Evolutionary conservation across 441 rosid genomes (phyloP).

Genomic region (Corymbia calophylla): DNA sequence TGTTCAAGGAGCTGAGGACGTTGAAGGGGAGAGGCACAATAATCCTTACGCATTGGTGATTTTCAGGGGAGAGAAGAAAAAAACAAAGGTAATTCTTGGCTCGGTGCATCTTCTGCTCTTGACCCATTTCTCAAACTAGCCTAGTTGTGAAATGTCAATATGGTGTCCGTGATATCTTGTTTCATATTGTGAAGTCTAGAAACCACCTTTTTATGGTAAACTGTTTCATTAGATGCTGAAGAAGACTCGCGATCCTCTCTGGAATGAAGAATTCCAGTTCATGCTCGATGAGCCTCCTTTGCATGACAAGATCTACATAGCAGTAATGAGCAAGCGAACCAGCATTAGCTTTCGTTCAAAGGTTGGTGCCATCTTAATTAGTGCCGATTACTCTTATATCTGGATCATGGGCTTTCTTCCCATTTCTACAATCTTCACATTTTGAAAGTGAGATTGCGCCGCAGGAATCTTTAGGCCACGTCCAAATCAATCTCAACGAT

Average conservation of each 20-base stretch:
- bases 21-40: constrained; percentile 68
- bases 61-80: constrained; percentile 40
- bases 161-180: background rate
- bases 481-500: constrained; percentile 72
- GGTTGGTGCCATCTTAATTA: constrained; percentile 21
- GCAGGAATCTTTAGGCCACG: constrained; percentile 77
- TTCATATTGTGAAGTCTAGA: background rate
- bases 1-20: constrained; percentile 75
- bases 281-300: constrained; percentile 84
- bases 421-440: background rate
- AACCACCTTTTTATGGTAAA: background rate
- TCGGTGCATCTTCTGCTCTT: constrained; percentile 10
- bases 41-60: constrained; percentile 71
- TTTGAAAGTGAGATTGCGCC: background rate
- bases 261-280: constrained; percentile 89
- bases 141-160: background rate
- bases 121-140: background rate
- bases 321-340: constrained; percentile 66
- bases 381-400: background rate
- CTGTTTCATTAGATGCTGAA: constrained; percentile 40
- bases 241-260: constrained; percentile 66
- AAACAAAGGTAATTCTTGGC: constrained; percentile 42
- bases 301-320: constrained; percentile 62
- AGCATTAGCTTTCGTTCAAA: constrained; percentile 62
- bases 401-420: background rate